A percentile compares a stretch with the other conserved stretches of the same genome.
These are phyloP conservation scores for Takashimella tepidaria DNA, from an alignment of 1,284 basidiomycete species.

Conservation along the genomic window DNA sequence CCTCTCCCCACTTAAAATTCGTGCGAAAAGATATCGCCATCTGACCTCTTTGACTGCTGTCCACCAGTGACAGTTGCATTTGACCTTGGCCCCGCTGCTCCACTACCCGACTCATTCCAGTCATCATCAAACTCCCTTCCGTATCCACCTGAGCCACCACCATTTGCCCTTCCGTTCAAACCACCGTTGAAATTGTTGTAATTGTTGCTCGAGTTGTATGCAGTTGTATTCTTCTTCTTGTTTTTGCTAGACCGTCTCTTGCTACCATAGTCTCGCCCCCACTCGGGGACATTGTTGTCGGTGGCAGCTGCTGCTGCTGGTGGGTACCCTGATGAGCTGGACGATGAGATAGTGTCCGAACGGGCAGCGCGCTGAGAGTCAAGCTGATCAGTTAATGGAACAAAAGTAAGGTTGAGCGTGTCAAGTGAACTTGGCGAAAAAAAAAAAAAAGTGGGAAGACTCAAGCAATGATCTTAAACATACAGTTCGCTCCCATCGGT, in stretches of 20 bases:
- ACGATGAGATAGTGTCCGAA: not conserved
- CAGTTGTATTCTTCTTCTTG: slow-evolving; percentile 6
- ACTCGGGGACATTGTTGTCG: slow-evolving; percentile 48
- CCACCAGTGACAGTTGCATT: no score
- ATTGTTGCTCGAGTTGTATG: slow-evolving; percentile 2
- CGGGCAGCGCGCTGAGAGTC: slow-evolving; percentile 21
- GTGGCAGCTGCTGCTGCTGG: slow-evolving; percentile 24
- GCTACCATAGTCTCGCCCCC: slow-evolving; percentile 48
- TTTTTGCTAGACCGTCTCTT: slow-evolving; percentile 25
- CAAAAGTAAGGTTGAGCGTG: no score
- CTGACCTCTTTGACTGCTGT: not conserved
- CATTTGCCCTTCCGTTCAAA: slow-evolving; percentile 5
- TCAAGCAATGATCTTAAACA: no score
- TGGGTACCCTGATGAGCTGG: slow-evolving; percentile 28
- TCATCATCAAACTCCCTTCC: slow-evolving; percentile 1
- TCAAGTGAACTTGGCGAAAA: no score
- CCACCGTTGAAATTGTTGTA: not conserved
- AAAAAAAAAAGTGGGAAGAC: not conserved
- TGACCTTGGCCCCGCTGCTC: not conserved
- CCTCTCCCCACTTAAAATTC: not conserved
- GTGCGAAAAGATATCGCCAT: not conserved
- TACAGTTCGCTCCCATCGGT: slow-evolving; percentile 35
- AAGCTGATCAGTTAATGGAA: not conserved
- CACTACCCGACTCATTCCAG: not conserved
- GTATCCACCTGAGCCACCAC: slow-evolving; percentile 1